Conservation (phyloP, 345 rosid species). For the Melaleuca quinquenervia region DNA sequence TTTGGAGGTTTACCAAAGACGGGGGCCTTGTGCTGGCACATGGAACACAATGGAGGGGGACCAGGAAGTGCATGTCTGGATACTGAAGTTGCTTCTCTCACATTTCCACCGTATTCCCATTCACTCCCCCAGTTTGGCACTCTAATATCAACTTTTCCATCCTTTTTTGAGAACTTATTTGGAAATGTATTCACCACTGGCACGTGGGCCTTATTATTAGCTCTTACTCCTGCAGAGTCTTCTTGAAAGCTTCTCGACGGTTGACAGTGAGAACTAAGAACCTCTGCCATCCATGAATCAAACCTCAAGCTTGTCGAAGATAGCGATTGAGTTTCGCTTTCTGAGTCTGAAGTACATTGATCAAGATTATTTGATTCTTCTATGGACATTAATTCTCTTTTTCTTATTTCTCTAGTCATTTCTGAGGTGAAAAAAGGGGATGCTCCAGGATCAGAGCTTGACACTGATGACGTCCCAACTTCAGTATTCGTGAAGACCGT, state of each 20-base stretch:
- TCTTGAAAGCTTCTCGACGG: neutral
- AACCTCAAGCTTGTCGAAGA: conserved; percentile 77
- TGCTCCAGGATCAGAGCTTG: conserved; percentile 91
- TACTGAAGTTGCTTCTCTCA: conserved; percentile 82
- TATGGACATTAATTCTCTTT: conserved; percentile 36
- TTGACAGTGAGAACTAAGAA: conserved; percentile 17
- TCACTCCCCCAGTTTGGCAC: conserved; percentile 26
- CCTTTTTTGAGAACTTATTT: neutral
- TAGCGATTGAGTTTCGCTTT: conserved; percentile 57
- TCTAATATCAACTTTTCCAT: neutral
- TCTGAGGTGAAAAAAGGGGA: conserved; percentile 73
- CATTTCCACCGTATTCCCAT: conserved; percentile 52
- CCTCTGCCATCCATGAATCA: conserved; percentile 80
- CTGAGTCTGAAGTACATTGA: conserved; percentile 68
- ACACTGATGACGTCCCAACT: conserved; percentile 88
- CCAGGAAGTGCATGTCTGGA: conserved; percentile 72
- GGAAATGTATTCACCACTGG: neutral
- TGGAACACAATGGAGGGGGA: conserved; percentile 93
- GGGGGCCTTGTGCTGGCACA: conserved; percentile 95
- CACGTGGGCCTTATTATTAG: conserved; percentile 31
- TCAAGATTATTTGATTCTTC: conserved; percentile 42
- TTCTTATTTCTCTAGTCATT: conserved; percentile 49
- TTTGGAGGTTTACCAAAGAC: conserved; percentile 95
- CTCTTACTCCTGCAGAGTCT: neutral
- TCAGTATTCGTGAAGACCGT: conserved; percentile 92